These are phyloP conservation scores for Mycocentrospora acerina DNA, from an alignment of 2,329 filamentous ascomycete genomes.

Conservation along the genomic window DNA sequence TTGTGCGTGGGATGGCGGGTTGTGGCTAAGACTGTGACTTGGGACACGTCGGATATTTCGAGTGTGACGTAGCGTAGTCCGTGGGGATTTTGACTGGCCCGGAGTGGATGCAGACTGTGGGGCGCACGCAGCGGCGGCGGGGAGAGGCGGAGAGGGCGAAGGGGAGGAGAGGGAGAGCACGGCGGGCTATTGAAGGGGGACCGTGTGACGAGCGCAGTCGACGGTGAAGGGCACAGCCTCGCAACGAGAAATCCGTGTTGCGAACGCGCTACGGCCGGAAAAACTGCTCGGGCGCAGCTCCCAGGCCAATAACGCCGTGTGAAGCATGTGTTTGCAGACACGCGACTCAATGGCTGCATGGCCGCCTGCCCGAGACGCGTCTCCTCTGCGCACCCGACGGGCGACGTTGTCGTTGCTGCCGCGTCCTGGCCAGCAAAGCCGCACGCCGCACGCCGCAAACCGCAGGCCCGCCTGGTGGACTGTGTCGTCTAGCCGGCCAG, in stretches of 20 bases:
- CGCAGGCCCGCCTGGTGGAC: too few species aligned
- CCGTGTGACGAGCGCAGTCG: constrained; percentile 22
- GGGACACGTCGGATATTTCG: constrained; percentile 29
- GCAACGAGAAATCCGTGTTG: constrained; percentile 22
- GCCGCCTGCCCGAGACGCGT: too few species aligned
- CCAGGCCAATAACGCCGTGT: too few species aligned
- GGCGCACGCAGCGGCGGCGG: constrained; percentile 36
- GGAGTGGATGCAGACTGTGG: constrained; percentile 28
- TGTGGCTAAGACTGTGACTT: constrained; percentile 34
- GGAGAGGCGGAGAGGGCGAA: constrained; percentile 11
- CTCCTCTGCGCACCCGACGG: too few species aligned
- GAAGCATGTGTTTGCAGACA: too few species aligned
- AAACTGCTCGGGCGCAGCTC: constrained; percentile 3
- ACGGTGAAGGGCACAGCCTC: constrained; percentile 7
- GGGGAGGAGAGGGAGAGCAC: constrained; percentile 17
- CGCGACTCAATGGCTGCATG: too few species aligned
- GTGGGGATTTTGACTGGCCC: constrained; percentile 17
- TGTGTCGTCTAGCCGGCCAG: too few species aligned
- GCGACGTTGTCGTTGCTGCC: too few species aligned
- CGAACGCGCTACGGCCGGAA: constrained; percentile 22
- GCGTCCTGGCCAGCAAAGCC: too few species aligned
- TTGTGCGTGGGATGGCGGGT: constrained; percentile 28
- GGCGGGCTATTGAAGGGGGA: constrained; percentile 27
- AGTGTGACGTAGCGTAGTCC: constrained; percentile 34
- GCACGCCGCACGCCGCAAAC: too few species aligned